Percentiles rank a stretch among this genome's conserved stretches.
Conservation (phyloP, 2,329 filamentous ascomycete genomes). For the Aspergillus nomiae region DNA sequence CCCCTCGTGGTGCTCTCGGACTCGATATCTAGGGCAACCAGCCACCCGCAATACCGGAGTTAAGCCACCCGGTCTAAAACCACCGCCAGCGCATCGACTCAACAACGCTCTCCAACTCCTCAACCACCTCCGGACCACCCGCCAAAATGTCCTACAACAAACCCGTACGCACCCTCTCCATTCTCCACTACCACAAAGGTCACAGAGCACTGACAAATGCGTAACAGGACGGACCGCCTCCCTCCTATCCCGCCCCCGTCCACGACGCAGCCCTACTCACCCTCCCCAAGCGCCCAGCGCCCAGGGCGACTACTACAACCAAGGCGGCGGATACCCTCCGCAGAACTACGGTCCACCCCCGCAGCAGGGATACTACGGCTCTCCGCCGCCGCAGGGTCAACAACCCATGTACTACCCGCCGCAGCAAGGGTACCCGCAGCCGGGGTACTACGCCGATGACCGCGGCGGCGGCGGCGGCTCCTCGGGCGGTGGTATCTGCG, state of each 20-base stretch:
- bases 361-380: conserved; percentile 30
- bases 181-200: background rate
- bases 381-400: conserved; percentile 25
- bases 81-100: background rate
- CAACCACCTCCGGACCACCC: background rate
- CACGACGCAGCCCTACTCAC: conserved; percentile 34
- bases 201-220: conserved; percentile 1
- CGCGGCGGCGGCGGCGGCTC: conserved; percentile 32
- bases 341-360: conserved; percentile 32
- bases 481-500: conserved; percentile 45
- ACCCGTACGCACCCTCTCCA: conserved; percentile 26
- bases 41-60: background rate
- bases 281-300: conserved; percentile 32
- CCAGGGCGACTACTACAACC: conserved; percentile 37
- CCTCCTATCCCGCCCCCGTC: conserved; percentile 39
- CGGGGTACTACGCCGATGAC: conserved; percentile 41
- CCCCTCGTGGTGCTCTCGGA: background rate
- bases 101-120: background rate
- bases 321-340: conserved; percentile 29
- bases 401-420: conserved; percentile 33
- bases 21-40: background rate
- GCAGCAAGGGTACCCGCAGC: conserved; percentile 39
- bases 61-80: background rate
- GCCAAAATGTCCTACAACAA: conserved; percentile 36
- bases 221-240: conserved; percentile 35